phyloP scores from a whole-genome alignment of 1,284 basidiomycete genomes.

The Ganoderma meredithae region DNA sequence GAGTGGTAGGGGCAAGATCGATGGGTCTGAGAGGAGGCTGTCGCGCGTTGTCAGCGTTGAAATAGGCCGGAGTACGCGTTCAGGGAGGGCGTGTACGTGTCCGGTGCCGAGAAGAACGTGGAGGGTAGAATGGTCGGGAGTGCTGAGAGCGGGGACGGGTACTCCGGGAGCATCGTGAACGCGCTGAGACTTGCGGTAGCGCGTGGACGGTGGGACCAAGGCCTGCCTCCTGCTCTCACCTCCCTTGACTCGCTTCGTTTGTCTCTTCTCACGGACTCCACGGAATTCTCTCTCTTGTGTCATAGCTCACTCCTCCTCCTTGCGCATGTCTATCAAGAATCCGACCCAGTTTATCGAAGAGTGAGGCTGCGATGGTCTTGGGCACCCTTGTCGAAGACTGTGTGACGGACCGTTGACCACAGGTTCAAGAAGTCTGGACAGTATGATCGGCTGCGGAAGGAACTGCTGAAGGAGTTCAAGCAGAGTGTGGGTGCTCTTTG shows the following conservation, averaged over 20 bases:
- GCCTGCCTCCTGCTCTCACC: conserved; percentile 30
- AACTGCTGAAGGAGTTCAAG: conserved; percentile 70
- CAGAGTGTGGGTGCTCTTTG: conserved; percentile 56
- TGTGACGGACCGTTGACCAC: conserved; percentile 9
- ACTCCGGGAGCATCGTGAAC: conserved; percentile 25
- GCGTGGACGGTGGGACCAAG: conserved; percentile 23
- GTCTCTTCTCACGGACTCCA: conserved; percentile 7
- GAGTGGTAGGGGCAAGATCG: neutral
- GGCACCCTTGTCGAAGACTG: neutral
- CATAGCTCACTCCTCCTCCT: neutral
- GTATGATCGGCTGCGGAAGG: conserved; percentile 74
- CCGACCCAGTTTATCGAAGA: conserved; percentile 68
- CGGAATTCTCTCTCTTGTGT: conserved; percentile 11
- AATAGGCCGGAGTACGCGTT: conserved; percentile 10
- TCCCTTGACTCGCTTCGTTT: conserved; percentile 2
- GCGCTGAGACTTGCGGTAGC: conserved; percentile 22
- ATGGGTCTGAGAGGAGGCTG: conserved; percentile 4
- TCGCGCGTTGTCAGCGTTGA: conserved; percentile 6
- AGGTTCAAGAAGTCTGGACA: conserved; percentile 85
- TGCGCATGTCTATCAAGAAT: conserved; percentile 52
- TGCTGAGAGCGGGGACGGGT: conserved; percentile 19
- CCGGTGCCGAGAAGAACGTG: conserved; percentile 26
- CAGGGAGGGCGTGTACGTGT: conserved; percentile 26
- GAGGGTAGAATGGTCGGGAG: conserved; percentile 12
- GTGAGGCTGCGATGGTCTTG: conserved; percentile 43